Evolutionary conservation across 306 rosid genomes (phyloP), one percentile per base, ranked within the genome.

Genomic region (Fragaria iinumae): DNA sequence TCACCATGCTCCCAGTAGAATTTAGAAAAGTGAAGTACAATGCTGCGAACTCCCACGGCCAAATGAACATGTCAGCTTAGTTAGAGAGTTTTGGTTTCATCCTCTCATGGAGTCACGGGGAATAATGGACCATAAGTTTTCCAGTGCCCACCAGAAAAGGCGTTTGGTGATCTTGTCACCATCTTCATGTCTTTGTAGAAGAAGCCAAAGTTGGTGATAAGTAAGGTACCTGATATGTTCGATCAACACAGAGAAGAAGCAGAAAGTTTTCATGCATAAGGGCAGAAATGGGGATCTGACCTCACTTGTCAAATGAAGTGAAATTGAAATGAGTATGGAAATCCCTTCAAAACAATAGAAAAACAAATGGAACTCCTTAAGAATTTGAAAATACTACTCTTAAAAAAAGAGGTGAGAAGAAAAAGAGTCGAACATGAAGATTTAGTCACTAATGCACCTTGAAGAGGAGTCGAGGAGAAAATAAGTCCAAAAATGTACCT

Each of bases 151-250:
- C 47, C 6, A 39, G 10, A n/a, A 53, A 71, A 71, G 68, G 47
- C 2, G 17, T 7, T n/a, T 4, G 45, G 72, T 17, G 39, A 62
- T 71, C 52, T 65, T 75, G 74, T 76, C 77, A 53, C 29, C 71
- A 34, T 56, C 18, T 77, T 67, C 3, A 39, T 17, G 43, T 43
- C 20, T 25, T 18, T 57, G 21, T 38, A 29, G 50, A 39, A 29
- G 62, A 41, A 38, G 79, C 52, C 82, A 68, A 68, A 49, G 7
- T 23, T 4, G 73, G 66, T 72, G 78, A 72, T 72, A 72, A 82
- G 79, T 65, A 64, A 34, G 71, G 20, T 6, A 34, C 49, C 82
- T 25, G 71, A 67, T 73, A n/a, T 10, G 50, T 59, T 32, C 36
- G 36, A 32, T 48, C 62, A 60, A 8, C 69, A 0, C 5, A 77